Evolutionary conservation across 495 filamentous ascomycete genomes (phyloP).

Genomic region (Cudoniella acicularis): DNA sequence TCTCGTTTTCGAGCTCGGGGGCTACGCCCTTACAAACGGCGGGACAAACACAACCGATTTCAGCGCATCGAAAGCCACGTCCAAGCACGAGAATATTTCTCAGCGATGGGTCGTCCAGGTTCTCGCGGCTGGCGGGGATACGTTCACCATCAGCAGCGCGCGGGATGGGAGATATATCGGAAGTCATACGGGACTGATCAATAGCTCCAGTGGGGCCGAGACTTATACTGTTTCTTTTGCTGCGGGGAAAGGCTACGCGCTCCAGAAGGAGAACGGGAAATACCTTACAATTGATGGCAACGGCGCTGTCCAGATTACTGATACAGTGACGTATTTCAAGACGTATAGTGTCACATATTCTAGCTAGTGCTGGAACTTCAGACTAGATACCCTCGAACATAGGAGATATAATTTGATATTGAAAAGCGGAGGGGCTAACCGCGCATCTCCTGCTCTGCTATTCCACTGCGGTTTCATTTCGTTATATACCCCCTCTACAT

Average conservation of each 20-base stretch:
- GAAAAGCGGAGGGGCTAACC: no score
- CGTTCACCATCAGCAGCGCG: slow-evolving; percentile 47
- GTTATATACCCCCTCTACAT: no score
- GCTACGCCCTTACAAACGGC: slow-evolving; percentile 25
- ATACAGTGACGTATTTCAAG: slow-evolving; percentile 23
- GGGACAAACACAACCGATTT: slow-evolving; percentile 35
- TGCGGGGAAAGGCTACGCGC: slow-evolving; percentile 39
- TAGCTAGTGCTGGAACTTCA: slow-evolving; percentile 17
- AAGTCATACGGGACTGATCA: slow-evolving; percentile 21
- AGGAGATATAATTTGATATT: no score
- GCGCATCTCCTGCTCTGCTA: no score
- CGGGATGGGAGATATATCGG: slow-evolving; percentile 44
- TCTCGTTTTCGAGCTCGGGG: slow-evolving; percentile 26
- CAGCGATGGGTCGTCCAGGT: slow-evolving; percentile 53
- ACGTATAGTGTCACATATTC: slow-evolving; percentile 47
- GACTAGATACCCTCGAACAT: no score
- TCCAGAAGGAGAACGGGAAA: slow-evolving; percentile 33
- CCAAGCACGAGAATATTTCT: slow-evolving; percentile 33
- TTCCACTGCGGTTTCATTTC: no score
- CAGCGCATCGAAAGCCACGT: slow-evolving; percentile 29
- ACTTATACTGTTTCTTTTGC: slow-evolving; percentile 38
- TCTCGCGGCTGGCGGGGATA: slow-evolving; percentile 33
- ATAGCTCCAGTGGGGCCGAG: slow-evolving; percentile 26
- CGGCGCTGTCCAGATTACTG: slow-evolving; percentile 24
- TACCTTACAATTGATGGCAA: slow-evolving; percentile 26